A percentile compares a stretch with the other conserved stretches of the same genome.
Evolutionary conservation across 2,329 filamentous ascomycete species (phyloP).

Genomic region (Aspergillus pseudoviridinutans): DNA sequence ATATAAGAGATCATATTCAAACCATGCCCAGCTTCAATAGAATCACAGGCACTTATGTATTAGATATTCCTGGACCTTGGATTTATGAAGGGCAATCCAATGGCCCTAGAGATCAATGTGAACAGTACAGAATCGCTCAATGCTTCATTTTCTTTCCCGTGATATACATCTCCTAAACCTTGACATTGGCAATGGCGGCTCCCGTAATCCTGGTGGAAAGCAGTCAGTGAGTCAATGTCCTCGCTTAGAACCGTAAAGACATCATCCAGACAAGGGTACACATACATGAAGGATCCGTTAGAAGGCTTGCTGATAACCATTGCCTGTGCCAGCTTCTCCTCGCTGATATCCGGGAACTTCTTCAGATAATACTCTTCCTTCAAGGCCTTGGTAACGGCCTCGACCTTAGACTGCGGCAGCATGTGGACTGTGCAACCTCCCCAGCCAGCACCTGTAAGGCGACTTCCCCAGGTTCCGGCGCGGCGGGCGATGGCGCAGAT

Average conservation of each 20-base stretch:
- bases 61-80: neutral
- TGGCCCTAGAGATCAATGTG: conserved; percentile 1
- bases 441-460: conserved; percentile 92
- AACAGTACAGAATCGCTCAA: neutral
- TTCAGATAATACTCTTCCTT: conserved; percentile 77
- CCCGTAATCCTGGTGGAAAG: conserved; percentile 30
- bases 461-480: conserved; percentile 77
- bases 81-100: neutral
- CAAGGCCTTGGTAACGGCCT: conserved; percentile 71
- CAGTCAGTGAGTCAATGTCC: conserved; percentile 11
- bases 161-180: conserved; percentile 20
- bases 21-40: neutral
- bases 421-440: conserved; percentile 94
- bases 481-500: conserved; percentile 74
- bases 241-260: neutral
- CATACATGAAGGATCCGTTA: conserved; percentile 42
- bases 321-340: conserved; percentile 71
- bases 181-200: conserved; percentile 32
- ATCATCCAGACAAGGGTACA: conserved; percentile 1
- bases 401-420: conserved; percentile 77
- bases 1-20: neutral
- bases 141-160: conserved; percentile 2
- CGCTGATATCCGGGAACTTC: conserved; percentile 62
- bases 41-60: neutral
- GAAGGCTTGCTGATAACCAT: conserved; percentile 83